Evolutionary conservation across 176 grass and related monocot species (phyloP).

Genomic region (Carex littledalei): DNA sequence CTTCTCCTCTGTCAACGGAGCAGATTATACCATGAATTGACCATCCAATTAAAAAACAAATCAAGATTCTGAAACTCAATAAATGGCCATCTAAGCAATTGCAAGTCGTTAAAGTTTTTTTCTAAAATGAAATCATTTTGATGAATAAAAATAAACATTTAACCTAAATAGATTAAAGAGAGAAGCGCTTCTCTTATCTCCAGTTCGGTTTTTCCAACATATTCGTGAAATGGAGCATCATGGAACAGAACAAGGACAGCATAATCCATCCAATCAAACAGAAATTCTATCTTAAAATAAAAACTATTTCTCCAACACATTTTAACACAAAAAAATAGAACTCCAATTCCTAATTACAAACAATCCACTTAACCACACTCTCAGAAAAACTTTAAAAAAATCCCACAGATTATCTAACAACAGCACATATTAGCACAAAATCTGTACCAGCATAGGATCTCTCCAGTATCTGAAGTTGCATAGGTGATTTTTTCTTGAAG

Average conservation of each 20-base stretch:
- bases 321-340: background rate
- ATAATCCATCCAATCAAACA: background rate
- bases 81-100: background rate
- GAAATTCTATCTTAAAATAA: background rate
- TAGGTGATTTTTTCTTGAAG: constrained; percentile 57
- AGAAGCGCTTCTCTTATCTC: background rate
- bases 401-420: background rate
- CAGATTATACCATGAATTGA: background rate
- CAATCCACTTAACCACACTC: background rate
- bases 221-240: background rate
- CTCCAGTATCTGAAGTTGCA: constrained; percentile 70
- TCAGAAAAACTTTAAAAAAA: background rate
- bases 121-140: background rate
- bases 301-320: background rate
- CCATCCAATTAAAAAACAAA: background rate
- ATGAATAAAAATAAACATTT: background rate
- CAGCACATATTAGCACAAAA: constrained; percentile 5
- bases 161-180: background rate
- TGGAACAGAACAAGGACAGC: background rate
- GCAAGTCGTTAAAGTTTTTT: background rate
- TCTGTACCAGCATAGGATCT: constrained; percentile 63
- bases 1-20: constrained; percentile 42
- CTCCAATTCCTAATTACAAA: background rate
- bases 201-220: background rate
- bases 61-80: background rate